Evolutionary conservation across 257 asterid genomes (phyloP).

Genomic region (Solanum dulcamara): DNA sequence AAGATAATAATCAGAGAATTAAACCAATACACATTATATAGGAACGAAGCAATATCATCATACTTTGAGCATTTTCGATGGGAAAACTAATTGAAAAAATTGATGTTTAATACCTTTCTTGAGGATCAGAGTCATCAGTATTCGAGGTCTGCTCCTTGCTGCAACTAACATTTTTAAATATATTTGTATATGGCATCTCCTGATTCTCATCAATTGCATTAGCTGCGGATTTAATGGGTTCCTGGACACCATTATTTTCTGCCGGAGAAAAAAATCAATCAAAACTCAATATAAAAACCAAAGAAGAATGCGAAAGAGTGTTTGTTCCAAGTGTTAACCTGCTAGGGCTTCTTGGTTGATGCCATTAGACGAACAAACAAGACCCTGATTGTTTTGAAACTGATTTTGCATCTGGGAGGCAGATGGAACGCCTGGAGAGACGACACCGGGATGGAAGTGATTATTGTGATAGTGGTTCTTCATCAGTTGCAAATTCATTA

Average conservation of each 20-base stretch:
- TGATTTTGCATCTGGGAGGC: constrained; percentile 36
- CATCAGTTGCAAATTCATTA: constrained; percentile 62
- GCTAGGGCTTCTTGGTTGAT: constrained; percentile 31
- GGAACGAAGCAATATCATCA: neutral
- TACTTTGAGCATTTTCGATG: neutral
- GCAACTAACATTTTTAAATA: constrained; percentile 6
- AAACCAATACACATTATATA: neutral
- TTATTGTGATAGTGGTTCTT: constrained; percentile 36
- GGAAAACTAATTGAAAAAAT: neutral
- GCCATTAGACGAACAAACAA: constrained; percentile 16
- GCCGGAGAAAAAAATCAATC: neutral
- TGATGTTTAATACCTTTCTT: constrained; percentile 32
- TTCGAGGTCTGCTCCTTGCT: constrained; percentile 22
- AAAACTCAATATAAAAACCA: neutral
- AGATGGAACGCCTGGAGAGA: constrained; percentile 24
- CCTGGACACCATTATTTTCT: constrained; percentile 29
- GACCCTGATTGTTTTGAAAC: constrained; percentile 31
- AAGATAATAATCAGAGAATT: neutral
- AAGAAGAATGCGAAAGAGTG: neutral
- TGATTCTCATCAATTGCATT: constrained; percentile 11
- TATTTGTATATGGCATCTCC: constrained; percentile 18
- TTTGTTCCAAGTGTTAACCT: constrained; percentile 27
- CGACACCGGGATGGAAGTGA: constrained; percentile 31
- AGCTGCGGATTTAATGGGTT: constrained; percentile 13
- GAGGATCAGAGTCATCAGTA: constrained; percentile 25